Percentiles rank a stretch among this genome's conserved stretches.
Conservation (phyloP, 495 filamentous ascomycete genomes). For the Aspergillus cavernicola region DNA sequence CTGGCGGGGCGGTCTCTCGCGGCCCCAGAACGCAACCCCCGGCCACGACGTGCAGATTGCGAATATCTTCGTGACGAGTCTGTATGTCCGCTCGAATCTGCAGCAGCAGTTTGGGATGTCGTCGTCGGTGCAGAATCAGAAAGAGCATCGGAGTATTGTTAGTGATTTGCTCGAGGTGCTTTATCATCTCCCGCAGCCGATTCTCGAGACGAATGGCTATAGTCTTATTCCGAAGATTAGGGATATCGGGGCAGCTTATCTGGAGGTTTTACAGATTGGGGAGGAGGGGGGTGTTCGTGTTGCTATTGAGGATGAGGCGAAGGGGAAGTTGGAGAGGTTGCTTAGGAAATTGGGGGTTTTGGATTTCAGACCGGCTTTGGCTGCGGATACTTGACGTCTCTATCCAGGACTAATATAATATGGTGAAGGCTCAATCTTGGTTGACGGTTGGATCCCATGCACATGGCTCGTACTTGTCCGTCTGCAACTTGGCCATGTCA, state of each 20-base stretch:
- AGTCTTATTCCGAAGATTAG: slow-evolving; percentile 1
- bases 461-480: slow-evolving; percentile 56
- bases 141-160: not conserved
- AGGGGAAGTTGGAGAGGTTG: not conserved
- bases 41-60: not conserved
- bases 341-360: not conserved
- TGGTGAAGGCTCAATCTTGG: not conserved
- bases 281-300: not conserved
- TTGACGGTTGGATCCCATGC: slow-evolving; percentile 67
- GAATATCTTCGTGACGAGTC: slow-evolving; percentile 1
- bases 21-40: not conserved
- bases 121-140: not conserved
- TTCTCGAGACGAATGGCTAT: not conserved
- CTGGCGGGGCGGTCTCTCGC: not conserved
- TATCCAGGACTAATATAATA: no score
- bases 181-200: not conserved
- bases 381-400: no score
- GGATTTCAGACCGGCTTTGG: not conserved
- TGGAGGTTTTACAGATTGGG: not conserved
- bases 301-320: not conserved
- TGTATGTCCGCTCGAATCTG: not conserved
- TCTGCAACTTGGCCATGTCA: slow-evolving; percentile 56
- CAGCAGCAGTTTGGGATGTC: not conserved
- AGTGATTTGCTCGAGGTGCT: not conserved
- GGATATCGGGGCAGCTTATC: not conserved